These are phyloP conservation scores for Oenanthe sinensis DNA, from an alignment of 129 eudicot species.

Conservation along the genomic window DNA sequence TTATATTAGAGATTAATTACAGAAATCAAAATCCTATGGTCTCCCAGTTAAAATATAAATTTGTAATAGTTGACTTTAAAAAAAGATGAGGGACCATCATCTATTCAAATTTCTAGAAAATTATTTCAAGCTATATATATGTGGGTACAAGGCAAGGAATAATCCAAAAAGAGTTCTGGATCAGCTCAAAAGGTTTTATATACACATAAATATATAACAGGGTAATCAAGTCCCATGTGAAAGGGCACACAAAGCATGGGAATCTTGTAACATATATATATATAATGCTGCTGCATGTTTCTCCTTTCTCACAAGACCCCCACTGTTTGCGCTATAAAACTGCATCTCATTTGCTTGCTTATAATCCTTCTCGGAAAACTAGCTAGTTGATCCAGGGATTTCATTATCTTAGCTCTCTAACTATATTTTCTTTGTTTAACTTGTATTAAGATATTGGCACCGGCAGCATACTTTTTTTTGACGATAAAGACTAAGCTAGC, in stretches of 20 bases:
- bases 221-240: slow-evolving; percentile 12
- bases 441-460: not conserved
- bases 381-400: slow-evolving; percentile 2
- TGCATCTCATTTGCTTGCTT: slow-evolving; percentile 11
- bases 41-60: no score
- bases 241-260: slow-evolving; percentile 3
- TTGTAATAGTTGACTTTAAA: no score
- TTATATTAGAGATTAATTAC: no score
- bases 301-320: slow-evolving; percentile 18
- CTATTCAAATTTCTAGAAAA: no score
- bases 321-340: slow-evolving; percentile 9
- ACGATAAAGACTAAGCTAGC: slow-evolving; percentile 10
- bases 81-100: no score
- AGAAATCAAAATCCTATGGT: no score
- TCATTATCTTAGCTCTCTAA: not conserved
- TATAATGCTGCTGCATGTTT: slow-evolving; percentile 5
- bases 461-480: not conserved
- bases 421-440: not conserved
- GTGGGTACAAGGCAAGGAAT: not conserved
- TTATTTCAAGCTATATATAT: no score
- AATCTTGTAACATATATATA: not conserved
- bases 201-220: not conserved
- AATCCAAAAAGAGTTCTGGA: slow-evolving; percentile 7
- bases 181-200: not conserved
- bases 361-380: slow-evolving; percentile 15